A percentile compares a stretch with the other conserved stretches of the same genome.
These are phyloP conservation scores for Colletotrichum magnum DNA, from an alignment of 2,329 filamentous ascomycete species.

Conservation along the genomic window DNA sequence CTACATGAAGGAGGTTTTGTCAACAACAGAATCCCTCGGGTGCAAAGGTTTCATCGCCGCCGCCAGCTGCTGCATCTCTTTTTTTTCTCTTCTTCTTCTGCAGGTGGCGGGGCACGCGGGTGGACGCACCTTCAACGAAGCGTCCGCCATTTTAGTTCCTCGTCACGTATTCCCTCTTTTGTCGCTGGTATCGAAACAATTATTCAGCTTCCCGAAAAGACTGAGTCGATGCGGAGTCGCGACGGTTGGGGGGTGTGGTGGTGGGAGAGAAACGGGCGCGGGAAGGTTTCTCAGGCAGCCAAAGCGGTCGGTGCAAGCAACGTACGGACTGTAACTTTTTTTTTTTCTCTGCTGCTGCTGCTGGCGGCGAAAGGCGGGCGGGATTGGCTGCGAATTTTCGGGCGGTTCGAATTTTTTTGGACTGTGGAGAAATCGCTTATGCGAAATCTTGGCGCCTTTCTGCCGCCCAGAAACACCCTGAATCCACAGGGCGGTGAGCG, in stretches of 20 bases:
- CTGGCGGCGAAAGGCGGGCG: slow-evolving; percentile 25
- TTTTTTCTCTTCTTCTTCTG: slow-evolving; percentile 14
- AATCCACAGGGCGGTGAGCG: slow-evolving; percentile 25
- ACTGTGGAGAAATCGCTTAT: slow-evolving; percentile 43
- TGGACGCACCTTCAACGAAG: slow-evolving; percentile 62
- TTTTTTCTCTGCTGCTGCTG: slow-evolving; percentile 21
- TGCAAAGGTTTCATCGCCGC: slow-evolving; percentile 25
- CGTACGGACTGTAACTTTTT: slow-evolving; percentile 18
- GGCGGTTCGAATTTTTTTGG: slow-evolving; percentile 42
- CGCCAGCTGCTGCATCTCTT: slow-evolving; percentile 1
- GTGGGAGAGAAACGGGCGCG: neutral
- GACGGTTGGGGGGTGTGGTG: slow-evolving; percentile 3
- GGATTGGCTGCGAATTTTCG: slow-evolving; percentile 41
- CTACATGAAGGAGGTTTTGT: slow-evolving; percentile 29
- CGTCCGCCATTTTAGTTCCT: slow-evolving; percentile 55
- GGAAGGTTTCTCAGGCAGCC: neutral
- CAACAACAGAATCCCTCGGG: slow-evolving; percentile 18
- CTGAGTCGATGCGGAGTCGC: neutral
- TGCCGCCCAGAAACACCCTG: slow-evolving; percentile 10
- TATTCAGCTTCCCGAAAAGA: neutral
- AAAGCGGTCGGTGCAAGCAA: slow-evolving; percentile 12
- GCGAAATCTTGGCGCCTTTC: slow-evolving; percentile 42
- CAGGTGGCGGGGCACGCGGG: slow-evolving; percentile 41
- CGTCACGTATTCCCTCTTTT: neutral
- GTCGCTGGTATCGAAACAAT: neutral